A percentile compares a stretch with the other conserved stretches of the same genome.
phyloP scores from a whole-genome alignment of 2,329 filamentous ascomycete genomes.

The Cytospora piceicola region DNA sequence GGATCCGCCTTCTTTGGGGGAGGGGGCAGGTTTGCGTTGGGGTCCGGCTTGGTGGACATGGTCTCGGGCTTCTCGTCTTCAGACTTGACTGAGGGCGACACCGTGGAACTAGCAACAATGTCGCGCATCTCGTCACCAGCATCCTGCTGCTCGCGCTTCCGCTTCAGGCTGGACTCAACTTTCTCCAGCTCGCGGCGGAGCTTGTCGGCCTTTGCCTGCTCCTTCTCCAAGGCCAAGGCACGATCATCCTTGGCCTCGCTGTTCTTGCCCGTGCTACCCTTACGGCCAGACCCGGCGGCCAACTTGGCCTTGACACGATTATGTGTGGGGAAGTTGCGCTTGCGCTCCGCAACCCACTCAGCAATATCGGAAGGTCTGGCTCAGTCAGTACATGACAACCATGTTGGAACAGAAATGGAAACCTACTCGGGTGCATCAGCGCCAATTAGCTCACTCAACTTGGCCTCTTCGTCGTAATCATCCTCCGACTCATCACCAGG shows the following conservation, averaged over 20 bases:
- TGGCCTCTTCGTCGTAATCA: conserved; percentile 71
- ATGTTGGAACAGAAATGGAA: conserved; percentile 19
- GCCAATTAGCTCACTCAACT: conserved; percentile 57
- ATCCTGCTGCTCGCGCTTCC: conserved; percentile 69
- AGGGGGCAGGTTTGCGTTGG: conserved; percentile 43
- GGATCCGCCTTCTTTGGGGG: conserved; percentile 63
- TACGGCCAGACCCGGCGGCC: conserved; percentile 49
- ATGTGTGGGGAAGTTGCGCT: conserved; percentile 78
- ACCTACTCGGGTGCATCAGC: conserved; percentile 60
- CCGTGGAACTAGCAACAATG: conserved; percentile 43
- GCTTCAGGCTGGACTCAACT: conserved; percentile 71
- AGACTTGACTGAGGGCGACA: conserved; percentile 49
- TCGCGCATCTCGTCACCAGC: conserved; percentile 69
- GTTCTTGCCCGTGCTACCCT: conserved; percentile 61
- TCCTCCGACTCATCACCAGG: conserved; percentile 69
- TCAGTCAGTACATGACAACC: not conserved
- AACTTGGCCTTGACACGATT: conserved; percentile 69
- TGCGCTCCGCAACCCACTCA: conserved; percentile 80
- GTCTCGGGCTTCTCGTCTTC: conserved; percentile 64
- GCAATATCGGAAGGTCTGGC: conserved; percentile 70
- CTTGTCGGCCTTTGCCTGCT: conserved; percentile 62
- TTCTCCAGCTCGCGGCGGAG: conserved; percentile 68
- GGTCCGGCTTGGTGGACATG: conserved; percentile 54
- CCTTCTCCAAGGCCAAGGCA: conserved; percentile 55
- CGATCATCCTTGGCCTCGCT: conserved; percentile 51